These are phyloP conservation scores for Trichoderma guizhouense DNA, from an alignment of 2,329 filamentous ascomycete species.

Conservation along the genomic window DNA sequence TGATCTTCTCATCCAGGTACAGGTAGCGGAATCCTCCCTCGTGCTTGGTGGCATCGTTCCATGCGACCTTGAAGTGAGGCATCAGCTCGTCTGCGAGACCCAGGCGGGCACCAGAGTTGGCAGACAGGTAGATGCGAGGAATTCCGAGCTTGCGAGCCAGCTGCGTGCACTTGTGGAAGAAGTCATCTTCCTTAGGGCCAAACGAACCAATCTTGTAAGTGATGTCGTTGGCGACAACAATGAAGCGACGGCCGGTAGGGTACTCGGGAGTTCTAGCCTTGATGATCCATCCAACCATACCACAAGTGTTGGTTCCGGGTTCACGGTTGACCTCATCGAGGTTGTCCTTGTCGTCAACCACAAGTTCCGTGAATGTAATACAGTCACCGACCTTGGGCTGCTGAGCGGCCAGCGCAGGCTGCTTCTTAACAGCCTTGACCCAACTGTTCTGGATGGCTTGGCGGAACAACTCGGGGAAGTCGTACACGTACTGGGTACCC, in stretches of 20 bases:
- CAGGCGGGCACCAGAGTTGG: conserved; percentile 97
- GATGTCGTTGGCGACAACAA: conserved; percentile 98
- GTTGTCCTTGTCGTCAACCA: conserved; percentile 90
- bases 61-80: conserved; percentile 94
- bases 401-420: conserved; percentile 71
- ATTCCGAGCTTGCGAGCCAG: conserved; percentile 91
- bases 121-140: conserved; percentile 94
- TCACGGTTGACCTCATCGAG: conserved; percentile 91
- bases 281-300: conserved; percentile 98
- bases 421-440: conserved; percentile 70
- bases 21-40: conserved; percentile 95
- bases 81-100: conserved; percentile 96
- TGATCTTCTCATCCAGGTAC: conserved; percentile 82
- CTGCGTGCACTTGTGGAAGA: conserved; percentile 99
- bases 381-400: conserved; percentile 85
- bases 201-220: conserved; percentile 99
- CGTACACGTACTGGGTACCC: conserved; percentile 99
- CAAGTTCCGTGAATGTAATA: conserved; percentile 89
- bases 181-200: conserved; percentile 91
- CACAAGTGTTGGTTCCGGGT: conserved; percentile 89
- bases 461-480: conserved; percentile 98
- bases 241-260: conserved; percentile 83
- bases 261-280: conserved; percentile 95
- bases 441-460: conserved; percentile 97
- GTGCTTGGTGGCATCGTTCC: conserved; percentile 80